A percentile compares a stretch with the other conserved stretches of the same genome.
These are phyloP conservation scores for Hyparrhenia diplandra DNA, from an alignment of 176 grass and related monocot species.

Conservation along the genomic window DNA sequence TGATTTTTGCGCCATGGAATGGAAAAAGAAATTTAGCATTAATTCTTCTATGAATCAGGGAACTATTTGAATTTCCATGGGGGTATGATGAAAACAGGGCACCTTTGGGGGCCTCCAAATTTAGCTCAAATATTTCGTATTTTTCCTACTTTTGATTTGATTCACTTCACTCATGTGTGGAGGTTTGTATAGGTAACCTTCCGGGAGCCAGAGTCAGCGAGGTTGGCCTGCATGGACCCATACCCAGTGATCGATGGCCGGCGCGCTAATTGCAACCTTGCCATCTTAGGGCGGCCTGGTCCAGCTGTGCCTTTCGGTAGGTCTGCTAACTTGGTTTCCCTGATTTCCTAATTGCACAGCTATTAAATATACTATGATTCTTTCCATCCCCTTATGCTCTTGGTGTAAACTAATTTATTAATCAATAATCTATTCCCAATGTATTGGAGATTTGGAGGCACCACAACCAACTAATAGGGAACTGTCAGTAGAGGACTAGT, in stretches of 20 bases:
- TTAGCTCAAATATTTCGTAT: background rate
- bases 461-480: conserved; percentile 8
- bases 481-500: background rate
- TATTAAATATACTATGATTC: background rate
- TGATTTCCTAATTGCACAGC: background rate
- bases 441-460: conserved; percentile 28
- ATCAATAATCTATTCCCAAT: conserved; percentile 23
- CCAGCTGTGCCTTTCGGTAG: conserved; percentile 52
- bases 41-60: background rate
- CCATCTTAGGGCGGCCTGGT: conserved; percentile 58
- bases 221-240: conserved; percentile 57
- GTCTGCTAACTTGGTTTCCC: conserved; percentile 24
- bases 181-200: conserved; percentile 55
- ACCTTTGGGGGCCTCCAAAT: background rate
- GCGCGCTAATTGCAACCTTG: conserved; percentile 73
- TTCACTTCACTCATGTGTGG: conserved; percentile 6
- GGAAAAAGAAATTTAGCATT: background rate
- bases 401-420: background rate
- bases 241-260: conserved; percentile 64
- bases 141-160: background rate
- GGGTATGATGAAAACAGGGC: background rate
- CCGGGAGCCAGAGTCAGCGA: conserved; percentile 54
- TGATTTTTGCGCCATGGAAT: background rate
- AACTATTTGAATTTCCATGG: background rate
- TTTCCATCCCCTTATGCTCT: background rate